phyloP scores from a whole-genome alignment of 1,284 basidiomycete genomes.

The Meira miltonrushii region DNA sequence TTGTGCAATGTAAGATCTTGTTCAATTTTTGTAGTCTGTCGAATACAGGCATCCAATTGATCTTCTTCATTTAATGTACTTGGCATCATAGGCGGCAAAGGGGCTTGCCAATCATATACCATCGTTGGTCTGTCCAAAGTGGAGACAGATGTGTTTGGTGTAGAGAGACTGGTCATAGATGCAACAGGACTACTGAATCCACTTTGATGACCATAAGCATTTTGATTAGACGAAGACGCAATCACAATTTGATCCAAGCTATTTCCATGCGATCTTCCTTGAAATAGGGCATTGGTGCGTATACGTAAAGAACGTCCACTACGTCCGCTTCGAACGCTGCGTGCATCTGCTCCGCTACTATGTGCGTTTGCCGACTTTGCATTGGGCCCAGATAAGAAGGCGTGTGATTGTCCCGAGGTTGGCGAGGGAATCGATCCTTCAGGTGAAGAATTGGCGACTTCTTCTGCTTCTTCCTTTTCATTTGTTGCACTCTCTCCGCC shows the following conservation, averaged over 20 bases:
- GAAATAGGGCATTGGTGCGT: no score
- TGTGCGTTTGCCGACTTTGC: no score
- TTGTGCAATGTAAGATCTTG: slow-evolving; percentile 77
- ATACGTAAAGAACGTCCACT: slow-evolving; percentile 15
- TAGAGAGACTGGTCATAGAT: not conserved
- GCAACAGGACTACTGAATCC: slow-evolving; percentile 2
- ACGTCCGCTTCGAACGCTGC: slow-evolving; percentile 20
- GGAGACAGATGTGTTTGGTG: not conserved
- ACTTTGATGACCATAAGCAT: not conserved
- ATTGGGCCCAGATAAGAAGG: no score
- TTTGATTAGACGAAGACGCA: no score
- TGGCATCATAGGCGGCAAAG: slow-evolving; percentile 71
- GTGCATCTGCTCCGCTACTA: not conserved
- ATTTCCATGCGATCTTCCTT: no score
- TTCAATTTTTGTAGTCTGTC: slow-evolving; percentile 59
- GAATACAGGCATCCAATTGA: slow-evolving; percentile 56
- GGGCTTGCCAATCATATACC: slow-evolving; percentile 91
- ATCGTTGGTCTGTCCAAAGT: slow-evolving; percentile 59
- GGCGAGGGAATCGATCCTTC: not conserved
- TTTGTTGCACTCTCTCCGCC: not conserved
- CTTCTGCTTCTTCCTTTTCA: not conserved
- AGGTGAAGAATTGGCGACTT: no score
- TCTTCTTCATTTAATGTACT: slow-evolving; percentile 85
- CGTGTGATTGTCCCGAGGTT: not conserved
- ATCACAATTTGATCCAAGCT: not conserved